Conservation (phyloP, 495 filamentous ascomycete genomes). For the Aspergillus bridgeri region DNA sequence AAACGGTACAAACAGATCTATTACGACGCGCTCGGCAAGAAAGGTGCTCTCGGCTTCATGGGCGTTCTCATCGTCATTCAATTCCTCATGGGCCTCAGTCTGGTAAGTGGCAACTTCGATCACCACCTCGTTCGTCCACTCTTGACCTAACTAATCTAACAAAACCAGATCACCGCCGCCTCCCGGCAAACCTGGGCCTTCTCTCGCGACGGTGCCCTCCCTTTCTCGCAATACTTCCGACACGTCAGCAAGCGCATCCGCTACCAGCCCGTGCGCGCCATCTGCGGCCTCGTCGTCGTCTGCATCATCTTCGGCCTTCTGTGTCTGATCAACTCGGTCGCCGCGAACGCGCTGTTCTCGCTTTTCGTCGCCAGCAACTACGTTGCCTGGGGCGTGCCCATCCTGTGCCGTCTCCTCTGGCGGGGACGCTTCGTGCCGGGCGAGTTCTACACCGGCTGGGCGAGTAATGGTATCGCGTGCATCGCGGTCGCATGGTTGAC, state of each 20-base stretch:
- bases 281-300: slow-evolving; percentile 52
- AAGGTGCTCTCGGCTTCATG: slow-evolving; percentile 46
- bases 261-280: slow-evolving; percentile 53
- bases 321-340: slow-evolving; percentile 51
- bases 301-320: slow-evolving; percentile 54
- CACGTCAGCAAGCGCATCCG: slow-evolving; percentile 48
- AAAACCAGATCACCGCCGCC: slow-evolving; percentile 44
- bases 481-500: slow-evolving; percentile 48
- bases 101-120: slow-evolving; percentile 41
- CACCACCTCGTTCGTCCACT: slow-evolving; percentile 16
- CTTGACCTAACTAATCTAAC: neutral
- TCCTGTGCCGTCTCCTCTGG: slow-evolving; percentile 58
- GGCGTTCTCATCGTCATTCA: slow-evolving; percentile 39
- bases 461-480: slow-evolving; percentile 49
- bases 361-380: slow-evolving; percentile 57
- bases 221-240: slow-evolving; percentile 56
- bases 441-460: slow-evolving; percentile 51
- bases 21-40: slow-evolving; percentile 44
- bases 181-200: slow-evolving; percentile 56
- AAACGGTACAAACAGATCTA: slow-evolving; percentile 27
- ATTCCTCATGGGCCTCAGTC: slow-evolving; percentile 45
- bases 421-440: slow-evolving; percentile 54
- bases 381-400: slow-evolving; percentile 56
- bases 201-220: slow-evolving; percentile 53
- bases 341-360: slow-evolving; percentile 57